These are phyloP conservation scores for Plasmopara viticola DNA, from an alignment of 352 stramenopile genomes.

Conservation along the genomic window DNA sequence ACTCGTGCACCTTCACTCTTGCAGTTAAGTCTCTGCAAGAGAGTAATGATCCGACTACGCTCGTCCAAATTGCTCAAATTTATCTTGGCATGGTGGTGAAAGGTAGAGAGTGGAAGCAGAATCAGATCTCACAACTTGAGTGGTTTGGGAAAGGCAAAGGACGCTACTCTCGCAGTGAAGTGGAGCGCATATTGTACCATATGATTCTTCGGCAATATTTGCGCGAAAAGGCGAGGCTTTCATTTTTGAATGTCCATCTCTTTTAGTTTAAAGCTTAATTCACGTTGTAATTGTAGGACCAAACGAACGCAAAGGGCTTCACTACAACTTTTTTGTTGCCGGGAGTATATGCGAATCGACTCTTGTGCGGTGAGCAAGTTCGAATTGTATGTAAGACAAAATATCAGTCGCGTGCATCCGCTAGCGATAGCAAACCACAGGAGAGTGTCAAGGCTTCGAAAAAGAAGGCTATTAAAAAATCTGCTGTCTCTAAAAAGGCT, in stretches of 20 bases:
- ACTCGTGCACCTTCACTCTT: neutral
- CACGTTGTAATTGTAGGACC: conserved; percentile 36
- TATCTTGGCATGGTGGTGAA: conserved; percentile 67
- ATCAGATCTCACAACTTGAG: conserved; percentile 45
- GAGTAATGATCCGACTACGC: conserved; percentile 50
- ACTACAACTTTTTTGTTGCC: conserved; percentile 74
- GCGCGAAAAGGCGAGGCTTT: conserved; percentile 44
- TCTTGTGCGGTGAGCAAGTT: conserved; percentile 62
- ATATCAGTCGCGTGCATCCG: conserved; percentile 29
- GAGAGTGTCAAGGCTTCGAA: conserved; percentile 18
- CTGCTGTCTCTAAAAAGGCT: conserved; percentile 23
- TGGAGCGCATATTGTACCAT: conserved; percentile 82
- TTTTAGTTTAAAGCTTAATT: neutral
- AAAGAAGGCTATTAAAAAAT: conserved; percentile 35
- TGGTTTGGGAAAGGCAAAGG: conserved; percentile 69
- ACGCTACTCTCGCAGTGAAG: conserved; percentile 68
- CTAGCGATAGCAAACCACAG: conserved; percentile 13
- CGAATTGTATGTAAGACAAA: conserved; percentile 78
- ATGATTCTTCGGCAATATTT: conserved; percentile 85
- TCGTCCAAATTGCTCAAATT: conserved; percentile 69
- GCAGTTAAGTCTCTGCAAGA: conserved; percentile 57
- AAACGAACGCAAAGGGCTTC: conserved; percentile 77
- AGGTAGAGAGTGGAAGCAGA: conserved; percentile 63
- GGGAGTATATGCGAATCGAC: conserved; percentile 42
- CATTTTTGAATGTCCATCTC: neutral